Evolutionary conservation across 208 protist genomes (phyloP).

Genomic region (Strigomonas oncopelti): DNA sequence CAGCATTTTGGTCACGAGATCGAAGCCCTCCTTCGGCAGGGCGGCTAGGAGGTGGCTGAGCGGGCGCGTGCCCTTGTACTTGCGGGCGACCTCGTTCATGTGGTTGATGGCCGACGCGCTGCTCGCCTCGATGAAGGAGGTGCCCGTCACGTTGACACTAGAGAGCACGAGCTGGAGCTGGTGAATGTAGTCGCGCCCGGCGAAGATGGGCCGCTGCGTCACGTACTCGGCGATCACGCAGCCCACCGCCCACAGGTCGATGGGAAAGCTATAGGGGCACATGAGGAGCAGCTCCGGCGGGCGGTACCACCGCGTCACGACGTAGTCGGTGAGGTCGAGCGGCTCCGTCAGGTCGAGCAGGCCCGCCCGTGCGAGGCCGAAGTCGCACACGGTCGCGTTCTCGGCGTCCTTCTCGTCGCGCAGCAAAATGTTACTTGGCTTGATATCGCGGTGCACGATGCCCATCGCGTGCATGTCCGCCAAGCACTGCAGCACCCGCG

Average conservation of each 20-base stretch:
- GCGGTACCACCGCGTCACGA: slow-evolving; percentile 98
- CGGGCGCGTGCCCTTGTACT: slow-evolving; percentile 57
- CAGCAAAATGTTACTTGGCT: slow-evolving; percentile 94
- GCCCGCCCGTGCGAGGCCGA: slow-evolving; percentile 85
- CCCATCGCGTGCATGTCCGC: slow-evolving; percentile 96
- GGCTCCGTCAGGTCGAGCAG: slow-evolving; percentile 62
- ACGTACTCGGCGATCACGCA: slow-evolving; percentile 99
- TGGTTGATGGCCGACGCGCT: slow-evolving; percentile 42
- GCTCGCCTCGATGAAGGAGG: slow-evolving; percentile 53
- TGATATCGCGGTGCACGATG: slow-evolving; percentile 97
- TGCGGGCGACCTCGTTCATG: slow-evolving; percentile 72
- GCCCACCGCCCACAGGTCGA: slow-evolving; percentile 99
- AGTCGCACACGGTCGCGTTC: slow-evolving; percentile 93
- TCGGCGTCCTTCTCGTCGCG: slow-evolving; percentile 70
- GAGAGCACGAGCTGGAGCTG: slow-evolving; percentile 86
- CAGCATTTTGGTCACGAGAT: slow-evolving; percentile 89
- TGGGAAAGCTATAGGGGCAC: slow-evolving; percentile 80
- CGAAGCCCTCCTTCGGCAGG: slow-evolving; percentile 73
- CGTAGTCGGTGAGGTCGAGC: slow-evolving; percentile 94
- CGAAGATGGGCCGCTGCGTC: slow-evolving; percentile 75
- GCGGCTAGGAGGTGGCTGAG: slow-evolving; percentile 41
- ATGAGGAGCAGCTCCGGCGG: slow-evolving; percentile 98
- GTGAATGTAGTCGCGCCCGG: slow-evolving; percentile 85
- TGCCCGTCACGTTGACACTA: slow-evolving; percentile 64
- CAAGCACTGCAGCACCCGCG: slow-evolving; percentile 93